A percentile compares a stretch with the other conserved stretches of the same genome.
These are phyloP conservation scores for Mucor indicus DNA, from an alignment of 371 early-diverging fungal species.

Conservation along the genomic window DNA sequence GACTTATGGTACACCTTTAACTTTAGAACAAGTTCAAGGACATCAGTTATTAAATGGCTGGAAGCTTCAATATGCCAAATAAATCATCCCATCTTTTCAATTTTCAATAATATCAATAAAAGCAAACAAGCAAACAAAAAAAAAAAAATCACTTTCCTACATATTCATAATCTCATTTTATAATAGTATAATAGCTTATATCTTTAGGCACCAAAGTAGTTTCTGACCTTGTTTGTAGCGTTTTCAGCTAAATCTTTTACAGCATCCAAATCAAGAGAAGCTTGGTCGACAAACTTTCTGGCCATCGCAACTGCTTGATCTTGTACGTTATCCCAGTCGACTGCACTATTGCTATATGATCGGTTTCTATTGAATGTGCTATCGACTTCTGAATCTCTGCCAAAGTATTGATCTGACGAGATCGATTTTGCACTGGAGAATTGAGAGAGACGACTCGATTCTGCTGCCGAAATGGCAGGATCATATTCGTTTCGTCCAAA, in stretches of 20 bases:
- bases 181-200: no score
- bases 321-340: constrained; percentile 51
- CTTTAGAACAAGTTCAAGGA: constrained; percentile 53
- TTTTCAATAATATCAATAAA: no score
- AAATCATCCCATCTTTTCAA: no score
- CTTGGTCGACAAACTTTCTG: constrained; percentile 66
- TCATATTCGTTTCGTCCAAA: constrained; percentile 80
- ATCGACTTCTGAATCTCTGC: constrained; percentile 56
- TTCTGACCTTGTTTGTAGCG: constrained; percentile 44
- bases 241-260: constrained; percentile 70
- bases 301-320: constrained; percentile 68
- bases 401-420: constrained; percentile 83
- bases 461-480: constrained; percentile 59
- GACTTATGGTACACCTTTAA: constrained; percentile 68
- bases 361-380: constrained; percentile 3
- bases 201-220: constrained; percentile 18
- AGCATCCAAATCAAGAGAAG: constrained; percentile 67
- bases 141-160: no score
- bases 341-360: constrained; percentile 6
- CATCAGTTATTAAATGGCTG: constrained; percentile 74
- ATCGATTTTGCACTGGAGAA: constrained; percentile 76
- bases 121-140: no score
- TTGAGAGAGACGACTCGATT: constrained; percentile 59
- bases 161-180: no score
- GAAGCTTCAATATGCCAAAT: constrained; percentile 82